Conservation (phyloP, 768 basidiomycete species). For the Kwoniella europaea region DNA sequence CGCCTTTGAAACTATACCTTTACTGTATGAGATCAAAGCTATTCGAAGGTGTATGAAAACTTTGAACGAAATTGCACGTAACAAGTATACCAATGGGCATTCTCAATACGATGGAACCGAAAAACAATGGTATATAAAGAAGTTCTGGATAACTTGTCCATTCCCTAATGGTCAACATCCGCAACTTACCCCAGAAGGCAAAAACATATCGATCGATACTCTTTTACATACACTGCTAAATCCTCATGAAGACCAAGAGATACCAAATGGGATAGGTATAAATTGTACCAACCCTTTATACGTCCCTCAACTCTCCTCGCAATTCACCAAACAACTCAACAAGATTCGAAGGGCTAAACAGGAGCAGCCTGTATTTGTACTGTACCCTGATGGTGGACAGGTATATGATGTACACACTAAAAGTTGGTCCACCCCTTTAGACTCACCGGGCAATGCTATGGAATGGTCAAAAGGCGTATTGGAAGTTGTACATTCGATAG, state of each 20-base stretch:
- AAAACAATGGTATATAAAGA: slow-evolving; percentile 60
- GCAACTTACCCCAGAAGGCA: slow-evolving; percentile 6
- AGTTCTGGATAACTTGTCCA: slow-evolving; percentile 77
- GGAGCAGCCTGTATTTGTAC: slow-evolving; percentile 59
- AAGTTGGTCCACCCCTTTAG: slow-evolving; percentile 60
- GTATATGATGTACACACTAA: slow-evolving; percentile 63
- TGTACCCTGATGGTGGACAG: slow-evolving; percentile 76
- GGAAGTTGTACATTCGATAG: background rate
- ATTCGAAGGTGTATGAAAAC: slow-evolving; percentile 67
- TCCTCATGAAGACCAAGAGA: slow-evolving; percentile 23
- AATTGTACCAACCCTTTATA: slow-evolving; percentile 70
- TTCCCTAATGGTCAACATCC: slow-evolving; percentile 61
- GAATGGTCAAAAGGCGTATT: slow-evolving; percentile 13
- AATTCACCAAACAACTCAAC: slow-evolving; percentile 55
- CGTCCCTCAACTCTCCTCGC: slow-evolving; percentile 60
- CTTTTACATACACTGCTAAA: slow-evolving; percentile 23
- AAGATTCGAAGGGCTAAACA: background rate
- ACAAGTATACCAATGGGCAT: background rate
- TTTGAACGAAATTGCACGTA: slow-evolving; percentile 52
- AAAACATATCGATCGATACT: slow-evolving; percentile 11
- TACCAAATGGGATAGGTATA: slow-evolving; percentile 69
- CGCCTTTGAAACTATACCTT: slow-evolving; percentile 79
- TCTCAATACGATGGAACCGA: background rate
- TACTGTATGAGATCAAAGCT: slow-evolving; percentile 69
- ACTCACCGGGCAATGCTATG: background rate